Percentiles rank a stretch among this genome's conserved stretches.
Conservation (phyloP, 1,284 basidiomycete species). For the Pseudozyma hubeiensis region DNA sequence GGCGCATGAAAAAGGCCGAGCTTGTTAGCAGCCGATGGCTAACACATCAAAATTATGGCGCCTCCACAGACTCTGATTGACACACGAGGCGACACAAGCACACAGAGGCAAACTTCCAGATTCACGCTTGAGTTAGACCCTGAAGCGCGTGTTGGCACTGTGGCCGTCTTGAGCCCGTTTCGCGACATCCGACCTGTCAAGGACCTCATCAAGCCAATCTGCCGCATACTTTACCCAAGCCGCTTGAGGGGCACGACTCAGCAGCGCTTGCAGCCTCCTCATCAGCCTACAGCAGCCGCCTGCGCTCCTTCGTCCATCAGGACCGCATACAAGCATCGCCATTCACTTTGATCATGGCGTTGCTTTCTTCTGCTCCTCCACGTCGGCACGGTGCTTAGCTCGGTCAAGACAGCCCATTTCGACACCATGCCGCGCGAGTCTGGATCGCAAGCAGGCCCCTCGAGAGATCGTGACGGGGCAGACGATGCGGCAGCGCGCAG, state of each 20-base stretch:
- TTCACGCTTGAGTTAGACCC: background rate
- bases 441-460: slow-evolving; percentile 1
- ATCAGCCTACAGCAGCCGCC: too few species aligned
- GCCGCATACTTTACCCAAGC: background rate
- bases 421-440: background rate
- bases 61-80: too few species aligned
- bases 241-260: too few species aligned
- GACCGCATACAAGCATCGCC: too few species aligned
- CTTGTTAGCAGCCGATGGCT: too few species aligned
- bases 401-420: too few species aligned
- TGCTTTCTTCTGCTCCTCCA: background rate
- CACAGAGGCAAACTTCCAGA: too few species aligned
- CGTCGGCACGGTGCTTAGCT: too few species aligned
- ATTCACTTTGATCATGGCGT: background rate
- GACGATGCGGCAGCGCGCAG: slow-evolving; percentile 16
- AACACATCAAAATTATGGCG: too few species aligned
- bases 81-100: background rate
- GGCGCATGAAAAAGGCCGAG: too few species aligned
- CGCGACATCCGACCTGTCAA: slow-evolving; percentile 11
- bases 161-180: background rate
- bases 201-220: slow-evolving; percentile 8
- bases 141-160: background rate
- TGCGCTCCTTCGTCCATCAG: too few species aligned
- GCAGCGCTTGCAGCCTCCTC: too few species aligned
- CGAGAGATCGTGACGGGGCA: background rate